phyloP scores from a whole-genome alignment of 768 basidiomycete species.

The Mycena olivaceomarginata region DNA sequence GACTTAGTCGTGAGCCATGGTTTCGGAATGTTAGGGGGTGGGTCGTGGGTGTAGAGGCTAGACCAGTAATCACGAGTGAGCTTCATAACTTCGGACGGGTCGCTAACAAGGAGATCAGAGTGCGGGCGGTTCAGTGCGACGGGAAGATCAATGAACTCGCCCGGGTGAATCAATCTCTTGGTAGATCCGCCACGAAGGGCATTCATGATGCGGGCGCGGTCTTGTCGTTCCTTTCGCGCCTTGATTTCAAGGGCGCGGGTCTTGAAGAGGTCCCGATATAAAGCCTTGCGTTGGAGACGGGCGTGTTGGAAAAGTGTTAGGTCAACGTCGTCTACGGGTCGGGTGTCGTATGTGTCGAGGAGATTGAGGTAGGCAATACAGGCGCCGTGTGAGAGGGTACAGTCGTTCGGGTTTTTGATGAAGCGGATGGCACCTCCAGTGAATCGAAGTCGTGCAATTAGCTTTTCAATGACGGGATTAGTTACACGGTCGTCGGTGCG shows the following conservation, averaged over 20 bases:
- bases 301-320: not conserved
- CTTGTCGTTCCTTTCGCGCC: not conserved
- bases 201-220: not conserved
- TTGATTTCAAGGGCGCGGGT: not conserved
- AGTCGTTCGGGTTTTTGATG: not conserved
- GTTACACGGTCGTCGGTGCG: not conserved
- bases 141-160: not conserved
- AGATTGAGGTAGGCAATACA: not conserved
- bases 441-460: not conserved
- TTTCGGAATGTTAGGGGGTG: not conserved
- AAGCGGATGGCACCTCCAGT: not conserved
- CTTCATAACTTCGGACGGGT: not conserved
- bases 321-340: too few relatives aligned
- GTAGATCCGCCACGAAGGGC: conserved; percentile 1
- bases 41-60: not conserved
- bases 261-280: not conserved
- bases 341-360: not conserved
- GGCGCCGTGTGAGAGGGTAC: not conserved
- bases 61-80: conserved; percentile 1
- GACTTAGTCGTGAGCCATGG: conserved; percentile 14
- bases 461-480: not conserved
- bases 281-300: not conserved
- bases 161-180: not conserved
- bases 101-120: not conserved
- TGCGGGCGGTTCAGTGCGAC: not conserved